Evolutionary conservation across 345 rosid species (phyloP).

Genomic region (Lepidium sativum): DNA sequence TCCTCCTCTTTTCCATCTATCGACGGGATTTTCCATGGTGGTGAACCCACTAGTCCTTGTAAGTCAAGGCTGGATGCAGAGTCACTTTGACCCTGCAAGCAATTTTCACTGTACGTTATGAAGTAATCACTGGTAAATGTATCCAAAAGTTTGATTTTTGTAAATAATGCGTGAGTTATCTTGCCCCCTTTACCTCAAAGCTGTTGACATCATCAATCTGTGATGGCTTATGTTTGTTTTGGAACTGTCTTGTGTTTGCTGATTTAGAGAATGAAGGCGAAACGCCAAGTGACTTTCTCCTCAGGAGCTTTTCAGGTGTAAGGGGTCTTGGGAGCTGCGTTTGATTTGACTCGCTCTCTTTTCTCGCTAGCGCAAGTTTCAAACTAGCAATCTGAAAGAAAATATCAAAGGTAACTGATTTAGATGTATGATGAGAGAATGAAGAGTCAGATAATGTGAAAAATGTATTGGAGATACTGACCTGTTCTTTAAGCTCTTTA

Average conservation of each 20-base stretch:
- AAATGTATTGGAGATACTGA: not conserved
- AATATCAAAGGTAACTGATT: not conserved
- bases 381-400: constrained; percentile 53
- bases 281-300: constrained; percentile 34
- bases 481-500: constrained; percentile 90
- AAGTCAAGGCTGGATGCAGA: constrained; percentile 55
- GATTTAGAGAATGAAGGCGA: constrained; percentile 44
- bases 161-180: not conserved
- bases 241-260: constrained; percentile 32
- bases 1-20: constrained; percentile 46
- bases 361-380: constrained; percentile 63
- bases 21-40: constrained; percentile 37
- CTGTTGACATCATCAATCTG: constrained; percentile 47
- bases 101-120: constrained; percentile 13
- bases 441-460: not conserved
- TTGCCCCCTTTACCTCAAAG: constrained; percentile 42
- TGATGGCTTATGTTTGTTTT: constrained; percentile 29
- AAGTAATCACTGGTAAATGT: not conserved
- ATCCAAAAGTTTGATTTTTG: not conserved
- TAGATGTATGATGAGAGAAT: not conserved
- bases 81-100: constrained; percentile 35
- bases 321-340: constrained; percentile 33
- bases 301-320: constrained; percentile 41
- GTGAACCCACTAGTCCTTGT: constrained; percentile 56
- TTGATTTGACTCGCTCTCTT: constrained; percentile 41